Evolutionary conservation across 495 filamentous ascomycete species (phyloP), one percentile per base, ranked within the genome.

Genomic region (Bathelium albidoporum): DNA sequence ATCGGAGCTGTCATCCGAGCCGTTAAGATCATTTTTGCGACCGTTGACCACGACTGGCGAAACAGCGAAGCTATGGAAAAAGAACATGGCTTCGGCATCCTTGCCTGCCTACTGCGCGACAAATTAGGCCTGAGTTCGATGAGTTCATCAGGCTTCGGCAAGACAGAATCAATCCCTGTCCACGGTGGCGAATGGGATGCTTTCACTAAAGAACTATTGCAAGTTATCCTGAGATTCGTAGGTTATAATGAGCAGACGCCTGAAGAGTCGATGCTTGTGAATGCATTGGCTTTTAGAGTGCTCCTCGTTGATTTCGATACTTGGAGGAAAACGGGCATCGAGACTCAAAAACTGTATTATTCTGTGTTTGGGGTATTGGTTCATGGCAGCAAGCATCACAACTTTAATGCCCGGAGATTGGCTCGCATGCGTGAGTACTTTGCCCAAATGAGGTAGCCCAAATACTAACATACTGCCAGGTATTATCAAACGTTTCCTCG

Each of bases 61-160:
- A 97, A 97, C 66, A 97, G 95, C 69, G 94, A 98, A 74, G 92
- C 93, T 58, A 95, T 98, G 90, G 94, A 98, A 74, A 85, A 85
- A 70, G 92, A 95, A 62, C 95, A 91, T 69, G 94, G 92, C 12
- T 98, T 95, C 72, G 87, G 88, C 16, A 87, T 97, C n/a, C 78
- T 97, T 34, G 89, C 87, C 55, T 81, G 82, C 62, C 73, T 95
- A 18, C 73, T 97, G 11, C 84, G 89, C 28, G 84, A 87, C 31
- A 96, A 95, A 72, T 76, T 96, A 3, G 85, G 84, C 14, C 78
- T 79, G 74, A 78, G 65, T 69, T 78, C 71, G 63, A 75, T 63
- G 29, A 74, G 72, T 12, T 65, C 74, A 65, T 64, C 73, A 64
- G 62, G 76, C 28, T 24, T 59, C 14, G 55, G 63, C 26, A 80